These are phyloP conservation scores for Ophiostoma himal-ulmi DNA, from an alignment of 2,329 filamentous ascomycete genomes.

Conservation along the genomic window DNA sequence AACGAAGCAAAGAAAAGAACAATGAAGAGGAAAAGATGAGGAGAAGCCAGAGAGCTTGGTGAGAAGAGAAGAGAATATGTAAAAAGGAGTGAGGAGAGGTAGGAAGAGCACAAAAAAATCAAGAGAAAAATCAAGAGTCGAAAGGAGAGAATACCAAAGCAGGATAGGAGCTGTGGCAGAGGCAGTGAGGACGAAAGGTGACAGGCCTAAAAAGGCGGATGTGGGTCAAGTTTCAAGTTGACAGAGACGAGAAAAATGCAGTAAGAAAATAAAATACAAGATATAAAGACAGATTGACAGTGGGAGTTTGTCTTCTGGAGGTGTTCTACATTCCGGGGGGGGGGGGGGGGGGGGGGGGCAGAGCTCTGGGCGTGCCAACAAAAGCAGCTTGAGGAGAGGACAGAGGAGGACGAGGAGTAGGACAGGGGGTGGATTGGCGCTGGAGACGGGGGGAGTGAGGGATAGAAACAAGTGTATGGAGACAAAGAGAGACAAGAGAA, in stretches of 20 bases:
- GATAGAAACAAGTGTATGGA: neutral
- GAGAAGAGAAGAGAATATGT: slow-evolving; percentile 11
- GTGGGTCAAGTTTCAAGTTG: slow-evolving; percentile 24
- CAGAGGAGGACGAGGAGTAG: neutral
- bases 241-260: slow-evolving; percentile 6
- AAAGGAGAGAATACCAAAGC: neutral
- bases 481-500: slow-evolving; percentile 1
- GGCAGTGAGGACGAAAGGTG: neutral
- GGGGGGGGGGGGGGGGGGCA: slow-evolving; percentile 9
- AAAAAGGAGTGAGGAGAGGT: slow-evolving; percentile 5
- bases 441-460: slow-evolving; percentile 6
- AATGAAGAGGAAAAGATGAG: slow-evolving; percentile 12
- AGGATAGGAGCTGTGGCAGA: slow-evolving; percentile 1
- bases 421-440: slow-evolving; percentile 1
- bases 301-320: slow-evolving; percentile 11
- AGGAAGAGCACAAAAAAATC: neutral
- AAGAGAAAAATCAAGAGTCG: neutral
- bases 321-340: neutral
- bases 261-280: neutral
- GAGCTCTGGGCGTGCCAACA: slow-evolving; percentile 17
- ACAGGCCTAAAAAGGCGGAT: slow-evolving; percentile 18
- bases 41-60: slow-evolving; percentile 2
- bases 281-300: neutral
- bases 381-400: neutral
- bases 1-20: slow-evolving; percentile 13